Conservation (phyloP, 495 filamentous ascomycete species). For the Aspergillus campestris region DNA sequence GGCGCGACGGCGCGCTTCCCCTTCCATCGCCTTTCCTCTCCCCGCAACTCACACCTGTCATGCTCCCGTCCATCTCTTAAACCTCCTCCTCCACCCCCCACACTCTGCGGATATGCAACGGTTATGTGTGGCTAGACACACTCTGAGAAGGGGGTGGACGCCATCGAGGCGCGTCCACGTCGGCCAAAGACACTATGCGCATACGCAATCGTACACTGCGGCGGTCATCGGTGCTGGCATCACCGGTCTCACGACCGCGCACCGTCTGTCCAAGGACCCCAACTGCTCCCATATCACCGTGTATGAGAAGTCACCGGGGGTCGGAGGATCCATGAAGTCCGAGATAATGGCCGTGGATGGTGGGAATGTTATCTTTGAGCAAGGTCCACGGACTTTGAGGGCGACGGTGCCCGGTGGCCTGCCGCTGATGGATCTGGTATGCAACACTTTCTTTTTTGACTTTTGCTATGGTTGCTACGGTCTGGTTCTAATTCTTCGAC, state of each 20-base stretch:
- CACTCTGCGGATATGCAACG: conserved; percentile 24
- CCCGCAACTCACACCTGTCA: background rate
- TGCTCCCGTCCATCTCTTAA: background rate
- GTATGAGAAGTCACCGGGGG: conserved; percentile 57
- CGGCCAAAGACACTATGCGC: conserved; percentile 10
- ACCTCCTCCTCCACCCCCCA: conserved; percentile 2
- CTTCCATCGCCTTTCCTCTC: background rate
- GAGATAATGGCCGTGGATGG: conserved; percentile 52
- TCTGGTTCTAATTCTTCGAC: no score
- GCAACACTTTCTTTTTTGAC: background rate
- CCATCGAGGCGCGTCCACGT: conserved; percentile 13
- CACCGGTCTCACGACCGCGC: conserved; percentile 77
- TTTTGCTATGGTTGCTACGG: no score
- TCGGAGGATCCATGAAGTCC: conserved; percentile 83
- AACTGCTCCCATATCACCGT: conserved; percentile 60
- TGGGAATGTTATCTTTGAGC: conserved; percentile 66
- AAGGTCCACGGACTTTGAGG: conserved; percentile 74
- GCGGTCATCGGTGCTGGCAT: conserved; percentile 85
- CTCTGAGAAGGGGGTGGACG: conserved; percentile 9
- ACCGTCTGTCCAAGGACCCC: conserved; percentile 54
- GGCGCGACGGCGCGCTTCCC: no score
- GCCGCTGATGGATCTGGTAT: conserved; percentile 50
- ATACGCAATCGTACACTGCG: conserved; percentile 36
- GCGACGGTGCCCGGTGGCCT: conserved; percentile 37
- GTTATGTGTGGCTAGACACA: conserved; percentile 15